phyloP scores from a whole-genome alignment of 352 stramenopile species.

The Pythium utonaiense region DNA sequence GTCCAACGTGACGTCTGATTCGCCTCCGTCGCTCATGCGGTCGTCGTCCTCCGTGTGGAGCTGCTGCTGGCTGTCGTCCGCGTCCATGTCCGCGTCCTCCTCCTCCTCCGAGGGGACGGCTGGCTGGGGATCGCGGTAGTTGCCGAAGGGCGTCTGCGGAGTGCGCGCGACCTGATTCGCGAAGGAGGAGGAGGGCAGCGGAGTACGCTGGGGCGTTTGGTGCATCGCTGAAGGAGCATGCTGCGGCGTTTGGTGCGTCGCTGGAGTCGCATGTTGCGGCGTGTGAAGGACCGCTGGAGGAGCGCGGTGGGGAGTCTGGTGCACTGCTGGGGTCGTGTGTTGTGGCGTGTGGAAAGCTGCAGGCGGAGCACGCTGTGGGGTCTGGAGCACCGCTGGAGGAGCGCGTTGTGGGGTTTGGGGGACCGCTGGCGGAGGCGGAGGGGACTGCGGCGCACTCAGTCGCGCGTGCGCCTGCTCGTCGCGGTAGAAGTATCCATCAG shows the following conservation, averaged over 20 bases:
- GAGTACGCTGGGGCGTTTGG: background rate
- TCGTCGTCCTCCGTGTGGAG: constrained; percentile 31
- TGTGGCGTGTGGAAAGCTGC: background rate
- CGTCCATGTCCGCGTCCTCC: constrained; percentile 12
- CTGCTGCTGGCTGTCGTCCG: constrained; percentile 9
- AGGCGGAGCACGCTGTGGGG: background rate
- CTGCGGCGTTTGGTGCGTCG: background rate
- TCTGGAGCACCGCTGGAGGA: background rate
- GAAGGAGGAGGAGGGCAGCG: background rate
- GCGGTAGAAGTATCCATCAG: constrained; percentile 73
- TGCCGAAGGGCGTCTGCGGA: constrained; percentile 21
- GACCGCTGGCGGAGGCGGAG: background rate
- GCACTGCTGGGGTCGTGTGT: background rate
- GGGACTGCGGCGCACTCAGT: background rate
- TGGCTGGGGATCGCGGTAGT: constrained; percentile 22
- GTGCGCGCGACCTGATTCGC: background rate
- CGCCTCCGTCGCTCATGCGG: constrained; percentile 40
- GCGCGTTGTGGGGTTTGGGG: background rate
- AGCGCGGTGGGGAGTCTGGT: background rate
- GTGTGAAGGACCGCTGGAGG: background rate
- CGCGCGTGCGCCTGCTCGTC: background rate
- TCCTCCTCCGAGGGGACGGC: constrained; percentile 26
- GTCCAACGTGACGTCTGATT: constrained; percentile 31
- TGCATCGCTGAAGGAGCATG: background rate
- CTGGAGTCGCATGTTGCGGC: background rate